phyloP scores from a whole-genome alignment of 768 basidiomycete genomes.

The Clitopilus passeckerianus region DNA sequence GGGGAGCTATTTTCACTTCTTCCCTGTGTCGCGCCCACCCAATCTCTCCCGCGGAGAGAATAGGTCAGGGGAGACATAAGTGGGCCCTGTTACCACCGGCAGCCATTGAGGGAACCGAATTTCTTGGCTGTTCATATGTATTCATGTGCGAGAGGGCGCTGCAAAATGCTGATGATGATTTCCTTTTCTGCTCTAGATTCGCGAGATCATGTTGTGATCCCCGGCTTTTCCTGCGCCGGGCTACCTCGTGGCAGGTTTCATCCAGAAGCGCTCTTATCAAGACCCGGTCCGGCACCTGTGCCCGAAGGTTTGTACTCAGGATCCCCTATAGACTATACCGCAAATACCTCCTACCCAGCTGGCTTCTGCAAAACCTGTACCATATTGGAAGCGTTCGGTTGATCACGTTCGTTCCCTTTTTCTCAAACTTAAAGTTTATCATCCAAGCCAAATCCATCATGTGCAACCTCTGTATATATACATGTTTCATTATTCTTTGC shows the following conservation, averaged over 20 bases:
- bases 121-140: too few relatives aligned
- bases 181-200: conserved; percentile 30
- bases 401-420: too few relatives aligned
- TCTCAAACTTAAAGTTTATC: too few relatives aligned
- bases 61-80: neutral
- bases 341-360: too few relatives aligned
- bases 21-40: neutral
- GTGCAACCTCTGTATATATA: neutral
- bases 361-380: too few relatives aligned
- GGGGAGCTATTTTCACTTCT: neutral
- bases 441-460: neutral
- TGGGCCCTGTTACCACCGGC: neutral
- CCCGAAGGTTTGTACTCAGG: too few relatives aligned
- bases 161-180: conserved; percentile 1
- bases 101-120: neutral
- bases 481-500: too few relatives aligned
- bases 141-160: too few relatives aligned
- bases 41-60: neutral
- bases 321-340: too few relatives aligned
- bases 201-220: conserved; percentile 44
- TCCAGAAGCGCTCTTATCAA: neutral
- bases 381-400: too few relatives aligned
- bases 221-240: neutral
- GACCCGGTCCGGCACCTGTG: too few relatives aligned
- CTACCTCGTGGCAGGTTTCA: neutral